Evolutionary conservation across 768 basidiomycete species (phyloP), one percentile per base, ranked within the genome.

Genomic region (Serpula lacrymans): DNA sequence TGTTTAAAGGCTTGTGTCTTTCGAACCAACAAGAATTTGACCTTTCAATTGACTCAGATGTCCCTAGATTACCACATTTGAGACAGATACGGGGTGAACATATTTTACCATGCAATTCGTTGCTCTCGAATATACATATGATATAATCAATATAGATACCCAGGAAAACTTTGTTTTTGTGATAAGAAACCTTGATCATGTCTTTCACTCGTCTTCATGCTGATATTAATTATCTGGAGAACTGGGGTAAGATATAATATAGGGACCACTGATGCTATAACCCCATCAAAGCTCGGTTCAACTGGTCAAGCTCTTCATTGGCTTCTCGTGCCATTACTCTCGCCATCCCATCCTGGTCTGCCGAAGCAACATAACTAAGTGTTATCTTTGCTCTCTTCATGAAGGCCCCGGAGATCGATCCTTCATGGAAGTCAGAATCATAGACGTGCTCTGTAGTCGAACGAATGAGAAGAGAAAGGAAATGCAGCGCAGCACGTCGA

Each of bases 81-180:
- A 78, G 90, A 94, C 90, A 94, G 91, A 92, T 94, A 91, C 89
- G 90, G 75, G 86, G 88, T 70, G 42, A 27, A 62, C 58, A 62
- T 55, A 3, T 14, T 22, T 33, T 41, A 24, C 21, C 16, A 8
- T 20, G n/a, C 21, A 6, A 7, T 29, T 16, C 13, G 3, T 22
- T 21, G 13, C 16, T 34, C 25, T 25, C 18, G n/a, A 28, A 35
- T 12, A 11, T 9, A 33, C 22, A 30, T 28, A n/a, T 37, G 3
- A 10, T 16, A 18, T 9, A 4, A 37, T 24, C 27, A 26, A 26
- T 14, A 37, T 27, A n/a, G 24, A 13, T 27, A 37, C 28, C 7
- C 24, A 30, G 37, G 3, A 11, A 37, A 18, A 18, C 24, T 5
- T 17, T n/a, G 30, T 10, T 6, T 5, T n/a, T 10, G 30, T n/a